A percentile compares a stretch with the other conserved stretches of the same genome.
Conservation (phyloP, 108 stramenopile species). For the Aurantiochytrium sp. region DNA sequence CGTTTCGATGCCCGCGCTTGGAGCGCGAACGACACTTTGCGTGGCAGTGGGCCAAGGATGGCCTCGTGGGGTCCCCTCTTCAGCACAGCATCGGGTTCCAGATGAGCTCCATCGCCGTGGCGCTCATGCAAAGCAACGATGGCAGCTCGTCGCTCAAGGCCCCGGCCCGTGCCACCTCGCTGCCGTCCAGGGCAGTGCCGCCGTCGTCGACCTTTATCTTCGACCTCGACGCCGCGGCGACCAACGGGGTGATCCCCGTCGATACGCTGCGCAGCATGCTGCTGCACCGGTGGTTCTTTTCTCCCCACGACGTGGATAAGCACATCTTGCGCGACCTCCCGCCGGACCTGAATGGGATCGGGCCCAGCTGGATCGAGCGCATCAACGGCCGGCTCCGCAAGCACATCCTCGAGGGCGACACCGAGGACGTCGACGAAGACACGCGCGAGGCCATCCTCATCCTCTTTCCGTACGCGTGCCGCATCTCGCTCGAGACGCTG, state of each 20-base stretch:
- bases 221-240: neutral
- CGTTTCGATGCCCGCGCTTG: neutral
- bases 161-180: neutral
- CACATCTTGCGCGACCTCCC: neutral
- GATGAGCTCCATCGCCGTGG: neutral
- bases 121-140: neutral
- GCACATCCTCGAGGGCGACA: neutral
- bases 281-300: neutral
- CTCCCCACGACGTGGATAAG: neutral
- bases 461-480: neutral
- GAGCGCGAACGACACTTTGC: neutral
- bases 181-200: neutral
- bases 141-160: neutral
- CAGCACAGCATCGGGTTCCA: neutral
- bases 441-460: neutral
- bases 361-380: neutral
- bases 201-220: neutral
- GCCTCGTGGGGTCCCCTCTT: neutral
- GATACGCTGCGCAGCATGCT: neutral
- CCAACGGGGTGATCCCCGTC: neutral
- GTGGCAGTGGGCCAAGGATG: neutral
- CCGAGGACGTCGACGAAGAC: neutral
- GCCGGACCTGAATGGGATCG: neutral
- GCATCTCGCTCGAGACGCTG: neutral
- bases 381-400: neutral